Conservation (phyloP, 2,329 filamentous ascomycete genomes). For the Cordyceps farinosa region DNA sequence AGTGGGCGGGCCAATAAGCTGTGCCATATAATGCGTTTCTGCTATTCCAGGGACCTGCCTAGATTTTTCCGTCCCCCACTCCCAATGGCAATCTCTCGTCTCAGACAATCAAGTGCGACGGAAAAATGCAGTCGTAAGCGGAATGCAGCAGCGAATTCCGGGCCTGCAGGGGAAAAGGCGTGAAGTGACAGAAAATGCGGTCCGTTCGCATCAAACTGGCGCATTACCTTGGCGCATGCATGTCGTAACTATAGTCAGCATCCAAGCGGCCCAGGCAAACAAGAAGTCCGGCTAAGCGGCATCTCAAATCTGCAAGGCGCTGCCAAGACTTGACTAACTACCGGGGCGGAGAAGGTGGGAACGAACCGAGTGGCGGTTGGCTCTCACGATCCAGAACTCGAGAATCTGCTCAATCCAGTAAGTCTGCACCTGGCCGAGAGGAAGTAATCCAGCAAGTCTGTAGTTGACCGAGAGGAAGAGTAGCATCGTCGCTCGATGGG, state of each 20-base stretch:
- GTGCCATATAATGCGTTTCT: background rate
- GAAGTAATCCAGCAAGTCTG: background rate
- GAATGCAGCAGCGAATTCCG: constrained; percentile 1
- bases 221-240: constrained; percentile 3
- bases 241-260: background rate
- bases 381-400: background rate
- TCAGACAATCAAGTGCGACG: background rate
- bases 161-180: background rate
- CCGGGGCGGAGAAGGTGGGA: background rate
- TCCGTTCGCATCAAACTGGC: background rate
- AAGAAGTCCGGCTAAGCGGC: background rate
- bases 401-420: background rate
- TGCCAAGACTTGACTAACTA: background rate
- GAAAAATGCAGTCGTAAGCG: no score
- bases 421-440: background rate
- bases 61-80: no score
- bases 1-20: no score
- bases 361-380: background rate
- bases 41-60: no score
- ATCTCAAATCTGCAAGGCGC: background rate
- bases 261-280: background rate
- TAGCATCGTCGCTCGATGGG: no score
- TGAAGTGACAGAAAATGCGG: background rate
- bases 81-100: no score
- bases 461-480: background rate